These are phyloP conservation scores for Acmispon strigosus DNA, from an alignment of 306 rosid genomes.

Conservation along the genomic window DNA sequence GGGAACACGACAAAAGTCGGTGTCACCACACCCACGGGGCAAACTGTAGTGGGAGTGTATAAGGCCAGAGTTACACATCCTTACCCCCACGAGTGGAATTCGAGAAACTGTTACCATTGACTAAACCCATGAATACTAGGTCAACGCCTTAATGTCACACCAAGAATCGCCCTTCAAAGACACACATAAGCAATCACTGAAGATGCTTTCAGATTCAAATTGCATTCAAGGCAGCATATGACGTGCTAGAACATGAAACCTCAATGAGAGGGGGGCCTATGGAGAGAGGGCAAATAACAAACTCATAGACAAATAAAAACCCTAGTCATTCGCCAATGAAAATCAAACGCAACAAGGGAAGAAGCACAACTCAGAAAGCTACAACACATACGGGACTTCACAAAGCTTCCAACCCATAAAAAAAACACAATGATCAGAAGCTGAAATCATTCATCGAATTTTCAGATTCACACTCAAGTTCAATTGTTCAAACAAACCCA, in stretches of 20 bases:
- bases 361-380: constrained; percentile 9
- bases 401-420: not conserved
- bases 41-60: not conserved
- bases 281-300: not conserved
- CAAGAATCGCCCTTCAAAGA: not conserved
- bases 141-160: not conserved
- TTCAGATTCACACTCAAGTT: not conserved
- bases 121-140: not conserved
- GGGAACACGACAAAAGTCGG: not conserved
- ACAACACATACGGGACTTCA: not conserved
- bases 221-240: not conserved
- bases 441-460: not conserved
- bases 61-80: not conserved
- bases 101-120: not conserved
- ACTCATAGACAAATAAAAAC: not conserved
- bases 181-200: not conserved
- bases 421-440: not conserved
- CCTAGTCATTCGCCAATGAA: not conserved
- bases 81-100: not conserved
- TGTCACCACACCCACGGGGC: not conserved
- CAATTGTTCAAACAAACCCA: not conserved
- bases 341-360: not conserved
- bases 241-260: not conserved
- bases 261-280: not conserved
- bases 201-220: not conserved